Evolutionary conservation across 1,284 basidiomycete species (phyloP).

Genomic region (Neonothopanus nambi): DNA sequence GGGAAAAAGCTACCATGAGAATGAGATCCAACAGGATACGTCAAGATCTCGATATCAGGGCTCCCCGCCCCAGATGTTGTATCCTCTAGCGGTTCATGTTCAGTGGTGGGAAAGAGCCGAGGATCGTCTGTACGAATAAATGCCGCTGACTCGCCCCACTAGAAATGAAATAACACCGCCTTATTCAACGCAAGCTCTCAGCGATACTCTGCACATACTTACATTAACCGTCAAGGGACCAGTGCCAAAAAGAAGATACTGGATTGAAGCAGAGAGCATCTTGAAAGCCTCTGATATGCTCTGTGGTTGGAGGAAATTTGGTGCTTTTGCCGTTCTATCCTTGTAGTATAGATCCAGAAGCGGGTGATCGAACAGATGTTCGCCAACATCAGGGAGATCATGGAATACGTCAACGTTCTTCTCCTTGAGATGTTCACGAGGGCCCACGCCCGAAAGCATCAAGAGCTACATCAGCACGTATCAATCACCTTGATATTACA

Average conservation of each 20-base stretch:
- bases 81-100: constrained; percentile 45
- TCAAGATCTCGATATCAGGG: constrained; percentile 66
- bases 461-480: constrained; percentile 54
- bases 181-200: neutral
- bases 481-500: too few relatives aligned
- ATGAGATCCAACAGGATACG: constrained; percentile 46
- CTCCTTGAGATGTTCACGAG: constrained; percentile 49
- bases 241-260: constrained; percentile 44
- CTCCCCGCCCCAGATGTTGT: constrained; percentile 53
- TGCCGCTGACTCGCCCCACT: constrained; percentile 60
- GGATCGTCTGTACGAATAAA: constrained; percentile 60
- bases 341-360: constrained; percentile 49
- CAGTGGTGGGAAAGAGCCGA: constrained; percentile 42
- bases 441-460: constrained; percentile 70
- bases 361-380: constrained; percentile 60
- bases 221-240: constrained; percentile 62
- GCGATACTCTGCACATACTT: constrained; percentile 14
- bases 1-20: constrained; percentile 31
- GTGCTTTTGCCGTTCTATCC: constrained; percentile 46
- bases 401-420: constrained; percentile 50
- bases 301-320: constrained; percentile 41
- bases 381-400: constrained; percentile 61
- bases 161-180: neutral
- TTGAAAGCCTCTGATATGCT: constrained; percentile 34
- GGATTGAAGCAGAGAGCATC: constrained; percentile 33